Percentiles rank a stretch among this genome's conserved stretches.
phyloP scores from a whole-genome alignment of 208 protist genomes.

The Leishmania guyanensis region DNA sequence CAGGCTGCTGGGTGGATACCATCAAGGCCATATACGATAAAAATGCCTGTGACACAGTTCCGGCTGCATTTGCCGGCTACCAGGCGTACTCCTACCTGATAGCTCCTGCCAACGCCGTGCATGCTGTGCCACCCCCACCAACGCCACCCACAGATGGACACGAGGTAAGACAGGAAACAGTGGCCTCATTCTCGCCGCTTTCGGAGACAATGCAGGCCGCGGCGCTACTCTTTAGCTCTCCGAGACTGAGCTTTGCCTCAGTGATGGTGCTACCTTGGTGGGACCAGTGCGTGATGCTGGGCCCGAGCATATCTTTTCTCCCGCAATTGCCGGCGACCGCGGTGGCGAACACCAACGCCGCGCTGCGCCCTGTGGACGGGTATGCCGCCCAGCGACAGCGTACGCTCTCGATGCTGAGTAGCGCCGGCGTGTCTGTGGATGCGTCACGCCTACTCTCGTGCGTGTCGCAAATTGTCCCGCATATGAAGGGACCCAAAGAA shows the following conservation, averaged over 20 bases:
- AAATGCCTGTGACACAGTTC: slow-evolving; percentile 38
- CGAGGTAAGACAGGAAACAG: background rate
- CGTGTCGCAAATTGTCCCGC: slow-evolving; percentile 52
- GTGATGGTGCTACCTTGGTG: slow-evolving; percentile 76
- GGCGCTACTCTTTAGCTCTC: slow-evolving; percentile 57
- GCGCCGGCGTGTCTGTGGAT: slow-evolving; percentile 54
- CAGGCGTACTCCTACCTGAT: slow-evolving; percentile 64
- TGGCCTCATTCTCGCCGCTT: background rate
- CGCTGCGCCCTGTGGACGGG: slow-evolving; percentile 25
- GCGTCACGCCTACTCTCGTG: slow-evolving; percentile 59
- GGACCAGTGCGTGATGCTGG: slow-evolving; percentile 72
- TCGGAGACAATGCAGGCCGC: background rate
- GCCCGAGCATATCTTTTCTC: slow-evolving; percentile 52
- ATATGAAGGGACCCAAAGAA: slow-evolving; percentile 31
- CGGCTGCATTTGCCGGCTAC: slow-evolving; percentile 40
- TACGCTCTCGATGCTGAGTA: slow-evolving; percentile 39
- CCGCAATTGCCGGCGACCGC: slow-evolving; percentile 7
- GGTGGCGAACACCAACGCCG: background rate
- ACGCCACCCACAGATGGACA: background rate
- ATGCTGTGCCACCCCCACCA: background rate
- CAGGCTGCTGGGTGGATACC: slow-evolving; percentile 60
- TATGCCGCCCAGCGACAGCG: slow-evolving; percentile 41
- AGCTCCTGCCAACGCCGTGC: slow-evolving; percentile 43
- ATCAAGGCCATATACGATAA: slow-evolving; percentile 48
- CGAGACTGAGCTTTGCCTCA: slow-evolving; percentile 66